These are phyloP conservation scores for Coemansia sp. DNA, from an alignment of 192 early-diverging fungal genomes.

Conservation along the genomic window DNA sequence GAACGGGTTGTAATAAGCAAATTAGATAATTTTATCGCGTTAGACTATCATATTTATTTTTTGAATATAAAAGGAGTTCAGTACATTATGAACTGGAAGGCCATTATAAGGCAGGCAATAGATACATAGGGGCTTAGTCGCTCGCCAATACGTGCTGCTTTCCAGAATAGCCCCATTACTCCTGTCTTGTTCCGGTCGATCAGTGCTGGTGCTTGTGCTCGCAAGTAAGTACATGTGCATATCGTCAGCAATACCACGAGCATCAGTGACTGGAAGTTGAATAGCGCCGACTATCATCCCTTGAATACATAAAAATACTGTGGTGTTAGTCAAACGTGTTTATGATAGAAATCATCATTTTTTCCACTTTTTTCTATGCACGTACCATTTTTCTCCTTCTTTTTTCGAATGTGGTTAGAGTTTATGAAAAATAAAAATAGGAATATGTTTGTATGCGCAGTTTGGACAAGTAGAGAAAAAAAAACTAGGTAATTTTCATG, in stretches of 20 bases:
- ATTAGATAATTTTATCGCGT: not conserved
- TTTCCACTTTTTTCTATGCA: too few relatives aligned
- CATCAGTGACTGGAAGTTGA: conserved; percentile 93
- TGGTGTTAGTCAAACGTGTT: not conserved
- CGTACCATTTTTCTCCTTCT: not conserved
- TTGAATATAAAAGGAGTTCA: not conserved
- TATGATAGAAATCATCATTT: not conserved
- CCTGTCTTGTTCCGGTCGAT: conserved; percentile 91
- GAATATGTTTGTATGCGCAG: not conserved
- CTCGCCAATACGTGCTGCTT: conserved; percentile 93
- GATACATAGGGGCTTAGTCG: conserved; percentile 94
- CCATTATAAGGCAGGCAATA: conserved; percentile 88
- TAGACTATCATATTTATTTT: not conserved
- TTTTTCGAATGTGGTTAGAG: too few relatives aligned
- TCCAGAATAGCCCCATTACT: conserved; percentile 92
- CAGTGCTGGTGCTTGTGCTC: conserved; percentile 84
- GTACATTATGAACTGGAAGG: conserved; percentile 64
- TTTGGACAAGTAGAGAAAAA: not conserved
- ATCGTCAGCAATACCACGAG: conserved; percentile 91
- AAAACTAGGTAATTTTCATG: not conserved
- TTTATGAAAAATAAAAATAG: too few relatives aligned
- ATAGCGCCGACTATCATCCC: conserved; percentile 81
- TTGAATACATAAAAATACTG: not conserved
- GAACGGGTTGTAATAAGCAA: conserved; percentile 26
- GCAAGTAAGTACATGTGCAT: conserved; percentile 96